Evolutionary conservation across 176 grass and related monocot genomes (phyloP), one percentile per base, ranked within the genome.

Genomic region (Triticum timopheevii): DNA sequence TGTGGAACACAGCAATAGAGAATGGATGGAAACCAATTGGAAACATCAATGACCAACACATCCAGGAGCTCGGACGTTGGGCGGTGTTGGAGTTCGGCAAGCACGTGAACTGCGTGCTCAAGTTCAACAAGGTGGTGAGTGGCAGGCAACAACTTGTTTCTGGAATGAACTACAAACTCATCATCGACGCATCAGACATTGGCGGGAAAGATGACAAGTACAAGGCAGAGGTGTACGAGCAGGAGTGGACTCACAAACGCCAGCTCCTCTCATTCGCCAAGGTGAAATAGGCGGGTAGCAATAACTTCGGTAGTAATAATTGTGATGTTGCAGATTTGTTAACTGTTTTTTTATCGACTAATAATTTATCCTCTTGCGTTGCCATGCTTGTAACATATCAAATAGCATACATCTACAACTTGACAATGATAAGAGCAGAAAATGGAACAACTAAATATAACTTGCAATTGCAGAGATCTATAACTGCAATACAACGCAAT

Each of bases 111-210:
- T 65, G 67, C 23, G 27, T 10, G 28, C 67, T 92, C 38, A 61
- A 23, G 17, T 86, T 92, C 33, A 68, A 13, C 5, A 38, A 65
- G 49, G 86, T 92, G 61, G 69, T 85, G 61, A 47, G 69, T 11
- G 90, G 82, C 24, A 54, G 79, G 16, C 20, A 20, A 12, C 90
- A 88, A 71, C 62, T 88, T 25, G 86, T 92, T 9, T 25, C 81
- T 22, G 90, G 86, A 34, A 54, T 73, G 49, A 92, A 92, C 64
- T 92, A 92, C 38, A 23, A 65, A 6, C 71, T 92, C 15, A 69
- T 85, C 28, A 22, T 92, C 15, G 16, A 69, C 31, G 7, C 65
- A 19, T 68, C 83, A 0, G 42, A 44, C 16, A 20, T 1, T 8
- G 15, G 0, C 6, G 88, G 85, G 12, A 73, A 31, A 3, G 56